Conservation (phyloP, 2,329 filamentous ascomycete genomes). For the Rutstroemia sp. region DNA sequence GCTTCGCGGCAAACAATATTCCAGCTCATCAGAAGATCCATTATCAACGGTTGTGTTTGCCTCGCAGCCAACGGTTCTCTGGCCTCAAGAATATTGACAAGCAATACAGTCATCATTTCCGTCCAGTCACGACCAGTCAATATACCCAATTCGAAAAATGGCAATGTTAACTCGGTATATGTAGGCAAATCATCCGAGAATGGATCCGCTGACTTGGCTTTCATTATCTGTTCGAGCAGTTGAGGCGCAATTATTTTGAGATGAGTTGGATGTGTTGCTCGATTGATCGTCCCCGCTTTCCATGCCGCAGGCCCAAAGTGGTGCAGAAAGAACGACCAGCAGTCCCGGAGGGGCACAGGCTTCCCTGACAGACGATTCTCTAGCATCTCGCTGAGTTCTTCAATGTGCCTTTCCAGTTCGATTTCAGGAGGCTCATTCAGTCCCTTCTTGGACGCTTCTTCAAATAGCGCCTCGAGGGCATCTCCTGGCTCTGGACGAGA, state of each 20-base stretch:
- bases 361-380: constrained; percentile 14
- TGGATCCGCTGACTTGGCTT: constrained; percentile 17
- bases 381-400: constrained; percentile 25
- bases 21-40: constrained; percentile 28
- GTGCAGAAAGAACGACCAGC: constrained; percentile 28
- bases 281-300: constrained; percentile 9
- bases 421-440: constrained; percentile 11
- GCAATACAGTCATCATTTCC: constrained; percentile 19
- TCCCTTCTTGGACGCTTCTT: constrained; percentile 19
- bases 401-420: constrained; percentile 23
- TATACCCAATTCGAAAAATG: constrained; percentile 21
- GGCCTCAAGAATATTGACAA: constrained; percentile 14
- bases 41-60: constrained; percentile 8
- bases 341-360: constrained; percentile 14
- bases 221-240: constrained; percentile 19
- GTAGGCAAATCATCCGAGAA: constrained; percentile 20
- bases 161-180: constrained; percentile 22
- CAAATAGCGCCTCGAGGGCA: constrained; percentile 28
- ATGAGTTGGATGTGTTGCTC: constrained; percentile 14
- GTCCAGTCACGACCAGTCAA: constrained; percentile 23
- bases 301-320: constrained; percentile 26
- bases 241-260: constrained; percentile 12
- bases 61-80: constrained; percentile 3
- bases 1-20: constrained; percentile 22
- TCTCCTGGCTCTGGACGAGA: constrained; percentile 15